Conservation (phyloP, 2,329 filamentous ascomycete species). For the Aotearoamyces nothofagi region DNA sequence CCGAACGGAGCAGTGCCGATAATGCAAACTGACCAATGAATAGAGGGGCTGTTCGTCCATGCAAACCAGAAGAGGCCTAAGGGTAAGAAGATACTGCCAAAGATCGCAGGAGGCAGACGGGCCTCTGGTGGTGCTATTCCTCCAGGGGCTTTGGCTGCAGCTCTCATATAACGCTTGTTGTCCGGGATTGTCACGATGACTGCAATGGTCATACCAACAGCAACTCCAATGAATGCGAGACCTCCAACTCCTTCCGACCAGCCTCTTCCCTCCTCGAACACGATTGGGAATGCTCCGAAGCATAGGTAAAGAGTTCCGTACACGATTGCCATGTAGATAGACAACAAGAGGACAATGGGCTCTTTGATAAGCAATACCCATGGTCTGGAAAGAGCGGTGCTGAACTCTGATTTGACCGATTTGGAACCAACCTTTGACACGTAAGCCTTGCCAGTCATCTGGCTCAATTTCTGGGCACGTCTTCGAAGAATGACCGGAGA, state of each 20-base stretch:
- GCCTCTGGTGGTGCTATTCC: constrained; percentile 51
- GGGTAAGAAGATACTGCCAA: constrained; percentile 47
- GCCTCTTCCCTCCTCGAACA: constrained; percentile 43
- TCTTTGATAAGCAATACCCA: constrained; percentile 57
- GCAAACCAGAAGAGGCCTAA: constrained; percentile 53
- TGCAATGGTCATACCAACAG: constrained; percentile 47
- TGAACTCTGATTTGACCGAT: constrained; percentile 32
- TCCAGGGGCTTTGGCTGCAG: constrained; percentile 25
- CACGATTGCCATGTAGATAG: constrained; percentile 49
- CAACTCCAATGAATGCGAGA: constrained; percentile 52
- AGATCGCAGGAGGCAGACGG: constrained; percentile 42
- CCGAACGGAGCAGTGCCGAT: constrained; percentile 25
- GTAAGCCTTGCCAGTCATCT: constrained; percentile 38
- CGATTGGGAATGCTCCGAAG: constrained; percentile 47
- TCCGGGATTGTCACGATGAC: constrained; percentile 38
- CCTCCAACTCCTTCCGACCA: constrained; percentile 45
- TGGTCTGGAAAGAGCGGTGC: constrained; percentile 43
- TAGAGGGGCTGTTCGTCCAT: constrained; percentile 41
- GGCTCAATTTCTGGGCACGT: constrained; percentile 32
- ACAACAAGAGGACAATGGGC: constrained; percentile 50
- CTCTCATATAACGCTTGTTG: constrained; percentile 35
- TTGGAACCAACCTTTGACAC: constrained; percentile 36
- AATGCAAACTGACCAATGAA: constrained; percentile 42
- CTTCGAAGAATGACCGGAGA: constrained; percentile 36
- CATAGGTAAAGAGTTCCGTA: constrained; percentile 40